These are phyloP conservation scores for Aristolochia fimbriata DNA, from an alignment of 164 flowering plant genomes.

Conservation along the genomic window DNA sequence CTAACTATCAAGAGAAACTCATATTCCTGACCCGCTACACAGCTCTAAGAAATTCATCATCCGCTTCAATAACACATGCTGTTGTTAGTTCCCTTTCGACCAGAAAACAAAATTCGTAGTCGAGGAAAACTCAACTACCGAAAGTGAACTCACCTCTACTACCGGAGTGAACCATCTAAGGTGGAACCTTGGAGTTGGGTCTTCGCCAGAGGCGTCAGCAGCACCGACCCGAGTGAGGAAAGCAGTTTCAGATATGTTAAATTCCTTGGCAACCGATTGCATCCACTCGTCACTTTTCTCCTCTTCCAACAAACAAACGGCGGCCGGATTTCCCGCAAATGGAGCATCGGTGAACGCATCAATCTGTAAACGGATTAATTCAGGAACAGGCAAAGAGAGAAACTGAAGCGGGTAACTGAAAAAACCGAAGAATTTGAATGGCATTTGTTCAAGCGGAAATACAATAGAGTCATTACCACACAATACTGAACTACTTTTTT, in stretches of 20 bases:
- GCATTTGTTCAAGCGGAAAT: not conserved
- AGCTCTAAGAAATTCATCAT: too few relatives aligned
- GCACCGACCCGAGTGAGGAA: constrained; percentile 32
- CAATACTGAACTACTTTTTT: constrained; percentile 34
- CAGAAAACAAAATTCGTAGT: too few relatives aligned
- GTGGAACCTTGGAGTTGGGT: constrained; percentile 36
- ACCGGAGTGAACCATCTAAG: constrained; percentile 88
- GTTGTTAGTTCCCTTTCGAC: too few relatives aligned
- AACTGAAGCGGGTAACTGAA: constrained; percentile 45
- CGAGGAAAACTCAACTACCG: not conserved
- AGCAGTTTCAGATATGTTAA: constrained; percentile 56
- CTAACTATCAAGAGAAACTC: too few relatives aligned
- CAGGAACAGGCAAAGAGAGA: constrained; percentile 47
- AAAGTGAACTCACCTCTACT: constrained; percentile 38
- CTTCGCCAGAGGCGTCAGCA: not conserved
- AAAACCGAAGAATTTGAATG: not conserved
- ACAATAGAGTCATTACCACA: constrained; percentile 25
- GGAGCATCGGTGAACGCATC: constrained; percentile 75
- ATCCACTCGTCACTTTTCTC: constrained; percentile 60
- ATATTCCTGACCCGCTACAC: too few relatives aligned
- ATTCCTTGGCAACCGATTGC: constrained; percentile 60
- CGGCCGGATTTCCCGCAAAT: constrained; percentile 89
- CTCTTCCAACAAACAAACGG: constrained; percentile 62
- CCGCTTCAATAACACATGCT: too few relatives aligned
- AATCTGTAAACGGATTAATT: constrained; percentile 76